Evolutionary conservation across 805 yeast genomes (phyloP).

Genomic region (Lipomyces sp.): DNA sequence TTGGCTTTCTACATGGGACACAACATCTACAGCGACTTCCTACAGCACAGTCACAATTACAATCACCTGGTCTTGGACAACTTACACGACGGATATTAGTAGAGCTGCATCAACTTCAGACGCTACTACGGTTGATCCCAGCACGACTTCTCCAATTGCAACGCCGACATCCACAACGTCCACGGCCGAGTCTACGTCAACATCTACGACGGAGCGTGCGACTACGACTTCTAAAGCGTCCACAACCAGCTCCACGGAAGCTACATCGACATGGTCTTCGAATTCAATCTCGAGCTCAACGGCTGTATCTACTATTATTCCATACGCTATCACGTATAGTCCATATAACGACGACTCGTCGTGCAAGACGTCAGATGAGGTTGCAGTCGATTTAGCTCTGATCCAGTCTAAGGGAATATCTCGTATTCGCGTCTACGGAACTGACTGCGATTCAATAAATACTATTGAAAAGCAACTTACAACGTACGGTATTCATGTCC

Average conservation of each 20-base stretch:
- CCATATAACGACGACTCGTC: constrained; percentile 61
- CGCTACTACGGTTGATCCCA: not conserved
- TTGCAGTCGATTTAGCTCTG: constrained; percentile 54
- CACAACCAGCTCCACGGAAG: constrained; percentile 1
- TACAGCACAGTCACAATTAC: constrained; percentile 9
- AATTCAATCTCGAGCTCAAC: constrained; percentile 3
- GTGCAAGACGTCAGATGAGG: constrained; percentile 62
- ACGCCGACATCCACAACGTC: not conserved
- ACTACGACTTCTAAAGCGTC: constrained; percentile 1
- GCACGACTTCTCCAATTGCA: not conserved
- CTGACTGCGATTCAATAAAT: constrained; percentile 71
- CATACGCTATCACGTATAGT: constrained; percentile 32
- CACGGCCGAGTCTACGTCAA: not conserved
- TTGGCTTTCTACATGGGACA: not conserved
- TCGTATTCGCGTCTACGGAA: constrained; percentile 75
- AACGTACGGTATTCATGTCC: constrained; percentile 57
- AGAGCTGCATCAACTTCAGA: not conserved
- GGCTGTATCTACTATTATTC: constrained; percentile 17
- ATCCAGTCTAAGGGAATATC: constrained; percentile 62
- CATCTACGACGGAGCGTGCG: constrained; percentile 5
- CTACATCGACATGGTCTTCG: constrained; percentile 6
- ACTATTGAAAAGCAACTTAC: constrained; percentile 36
- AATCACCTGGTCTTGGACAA: constrained; percentile 12
- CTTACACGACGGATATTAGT: constrained; percentile 1
- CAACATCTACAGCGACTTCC: constrained; percentile 5